Base-by-base conservation (phyloP, 2,329 filamentous ascomycete genomes). In the Penicillium sp. region DNA sequence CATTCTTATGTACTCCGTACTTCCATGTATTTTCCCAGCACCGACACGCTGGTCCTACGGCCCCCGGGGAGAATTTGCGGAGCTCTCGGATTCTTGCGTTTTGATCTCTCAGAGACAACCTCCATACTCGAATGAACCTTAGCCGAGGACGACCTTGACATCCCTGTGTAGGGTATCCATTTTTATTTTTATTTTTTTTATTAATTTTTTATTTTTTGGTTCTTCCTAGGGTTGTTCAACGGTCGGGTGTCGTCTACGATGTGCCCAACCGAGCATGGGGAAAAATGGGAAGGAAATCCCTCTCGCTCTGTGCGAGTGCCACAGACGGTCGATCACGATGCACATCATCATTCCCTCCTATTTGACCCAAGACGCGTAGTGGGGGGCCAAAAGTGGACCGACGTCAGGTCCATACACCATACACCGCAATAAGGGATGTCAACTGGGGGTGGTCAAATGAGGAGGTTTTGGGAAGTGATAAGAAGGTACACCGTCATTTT, bases 41-140 rank as follows among this genome's bases (percentile, higher is more conserved):
- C 65, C 62, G 61, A 63, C 59, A 63, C 58, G 33, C 51, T 53
- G 67, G 66, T 64, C 61, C 37, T 19, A 9, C 37, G 37, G 18
- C 37, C 39, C 55, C 51, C 60, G 67, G 65, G 61, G 56, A 60
- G 52, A 54, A 51, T 60, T 61, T 65, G 65, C 66, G 65, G 65
- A 67, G 60, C 60, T 51, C 50, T 57, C 58, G 51, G 55, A 61
- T 60, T 64, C 55, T 52, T 59, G 56, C 49, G 52, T 61, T 66
- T 61, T 52, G 61, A 61, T 59, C 60, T 57, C 55, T 49, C 44
- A 19, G 24, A 49, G 43, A 18, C 33, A 24, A 40, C 48, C 48
- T 44, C 33, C 48, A 46, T 51, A 49, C 52, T 56, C 33, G 42
- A 45, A 56, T 55, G 54, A 52, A 51, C 57, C 40, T 57, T 56